Evolutionary conservation across 139 green algal genomes (phyloP), one percentile per base, ranked within the genome.

Genomic region (Chlorella sp.): DNA sequence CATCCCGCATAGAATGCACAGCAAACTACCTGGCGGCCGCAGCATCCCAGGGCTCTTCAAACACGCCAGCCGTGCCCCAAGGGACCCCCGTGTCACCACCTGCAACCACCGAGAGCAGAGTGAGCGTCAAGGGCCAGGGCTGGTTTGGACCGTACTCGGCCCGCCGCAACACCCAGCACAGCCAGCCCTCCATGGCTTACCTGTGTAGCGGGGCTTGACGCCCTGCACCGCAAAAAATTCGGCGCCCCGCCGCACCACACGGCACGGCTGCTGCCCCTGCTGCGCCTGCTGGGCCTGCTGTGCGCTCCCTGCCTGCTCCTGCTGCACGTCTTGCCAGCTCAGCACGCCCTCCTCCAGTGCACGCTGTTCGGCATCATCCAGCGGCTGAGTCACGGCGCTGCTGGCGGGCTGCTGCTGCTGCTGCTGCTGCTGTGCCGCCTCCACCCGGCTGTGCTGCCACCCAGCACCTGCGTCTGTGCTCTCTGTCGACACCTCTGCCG

Each of bases 41-140:
- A 46, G 38, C 34, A 38, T 88, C 80, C 14, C 36, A 91, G 14
- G 88, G 88, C 69, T 91, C 88, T 6, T 81, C 84, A 80, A 80
- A 91, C 46, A 90, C 86, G n/a, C 56, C 68, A 69, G 32, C 70
- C 16, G 67, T 43, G 58, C 88, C 88, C 88, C 88, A 91, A 13
- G 88, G 82, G 1, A 91, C 64, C 60, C 88, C 82, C 4, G 81
- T 85, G 58, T 69, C 38, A 11, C 88, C 88, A 1, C 88, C 87
- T 60, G 70, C 70, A 26, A 54, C 40, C 26, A 19, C 20, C 48
- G n/a, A 7, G 62, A 9, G 19, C 28, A 36, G 7, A 20, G n/a
- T n/a, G n/a, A n/a, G n/a, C n/a, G n/a, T n/a, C n/a, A n/a, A n/a
- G n/a, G n/a, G n/a, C n/a, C n/a, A n/a, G n/a, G n/a, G n/a, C n/a